Evolutionary conservation across 2,329 filamentous ascomycete genomes (phyloP), one percentile per base, ranked within the genome.

Genomic region (Monilinia aucupariae): DNA sequence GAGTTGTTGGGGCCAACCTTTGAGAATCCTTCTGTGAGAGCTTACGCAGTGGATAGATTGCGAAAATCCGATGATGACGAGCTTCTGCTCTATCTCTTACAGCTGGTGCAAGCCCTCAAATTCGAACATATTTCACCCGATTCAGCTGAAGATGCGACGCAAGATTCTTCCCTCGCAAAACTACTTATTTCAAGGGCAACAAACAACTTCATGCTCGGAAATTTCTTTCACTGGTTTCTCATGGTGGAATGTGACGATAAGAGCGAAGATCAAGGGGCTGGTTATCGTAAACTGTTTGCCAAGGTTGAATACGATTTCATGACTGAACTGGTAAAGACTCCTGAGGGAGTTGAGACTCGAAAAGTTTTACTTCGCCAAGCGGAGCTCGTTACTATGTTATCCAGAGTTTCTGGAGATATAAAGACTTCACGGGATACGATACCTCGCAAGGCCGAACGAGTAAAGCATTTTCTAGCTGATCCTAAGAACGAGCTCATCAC

Each of bases 251-350:
- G 92, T 69, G 93, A 97, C 74, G 80, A 82, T 49, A 71, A 71
- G 64, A 92, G 89, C 68, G 85, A 86, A 4, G 88, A 91, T 50
- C 90, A 92, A 69, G 82, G 86, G 27, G 80, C 85, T 5, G 85
- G 87, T 63, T 89, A 93, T 72, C 88, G 90, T 52, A 90, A 90
- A 66, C 85, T 97, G 22, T 99, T 96, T 75, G 88, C 90, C 34
- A 92, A 93, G 70, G 90, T 99, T 10, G 92, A 94, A 64, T 99
- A 92, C 71, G 91, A 97, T 72, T 99, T 97, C 75, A 96, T 97
- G 92, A 81, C 85, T 7, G 90, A 94, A 74, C 80, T 97, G 3
- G 88, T 91, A 66, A 86, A 86, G 71, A 82, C 81, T 2, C 81
- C 87, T 0, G 84, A 85, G 56, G 91, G 94, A 1, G 78, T 82